These are phyloP conservation scores for Copromyces sp. DNA, from an alignment of 495 filamentous ascomycete species.

Conservation along the genomic window DNA sequence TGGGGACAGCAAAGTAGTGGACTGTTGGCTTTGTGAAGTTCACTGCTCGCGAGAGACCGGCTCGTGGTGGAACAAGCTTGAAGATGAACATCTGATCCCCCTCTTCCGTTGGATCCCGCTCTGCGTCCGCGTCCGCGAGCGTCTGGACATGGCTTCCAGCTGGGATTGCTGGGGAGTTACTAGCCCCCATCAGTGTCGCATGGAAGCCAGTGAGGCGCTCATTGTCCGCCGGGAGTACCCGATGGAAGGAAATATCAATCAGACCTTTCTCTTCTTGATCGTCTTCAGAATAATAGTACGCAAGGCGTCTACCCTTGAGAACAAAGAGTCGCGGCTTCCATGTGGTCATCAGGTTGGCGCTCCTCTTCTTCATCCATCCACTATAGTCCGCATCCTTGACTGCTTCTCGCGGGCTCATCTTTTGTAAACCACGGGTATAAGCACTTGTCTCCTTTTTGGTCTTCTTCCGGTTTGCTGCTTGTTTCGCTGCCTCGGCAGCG, in stretches of 20 bases:
- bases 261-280: conserved; percentile 88
- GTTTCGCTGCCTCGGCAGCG: conserved; percentile 27
- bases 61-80: conserved; percentile 88
- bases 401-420: conserved; percentile 73
- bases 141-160: conserved; percentile 51
- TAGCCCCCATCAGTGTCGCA: conserved; percentile 81
- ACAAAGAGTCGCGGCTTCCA: conserved; percentile 97
- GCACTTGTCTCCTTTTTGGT: conserved; percentile 92
- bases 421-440: conserved; percentile 76
- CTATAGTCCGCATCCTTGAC: conserved; percentile 84
- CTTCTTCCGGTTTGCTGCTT: conserved; percentile 41
- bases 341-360: conserved; percentile 85
- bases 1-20: conserved; percentile 96
- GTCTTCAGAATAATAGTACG: conserved; percentile 91
- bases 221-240: conserved; percentile 88
- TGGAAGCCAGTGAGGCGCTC: conserved; percentile 84
- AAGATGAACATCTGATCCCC: conserved; percentile 80
- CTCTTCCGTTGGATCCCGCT: conserved; percentile 32
- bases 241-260: conserved; percentile 95
- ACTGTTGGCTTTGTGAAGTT: conserved; percentile 95
- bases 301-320: conserved; percentile 77
- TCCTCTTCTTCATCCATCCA: conserved; percentile 99
- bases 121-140: conserved; percentile 32
- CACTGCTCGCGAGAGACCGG: conserved; percentile 79
- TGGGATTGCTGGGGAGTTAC: conserved; percentile 63